Conservation (phyloP, 495 filamentous ascomycete species). For the Lindgomyces ingoldianus region DNA sequence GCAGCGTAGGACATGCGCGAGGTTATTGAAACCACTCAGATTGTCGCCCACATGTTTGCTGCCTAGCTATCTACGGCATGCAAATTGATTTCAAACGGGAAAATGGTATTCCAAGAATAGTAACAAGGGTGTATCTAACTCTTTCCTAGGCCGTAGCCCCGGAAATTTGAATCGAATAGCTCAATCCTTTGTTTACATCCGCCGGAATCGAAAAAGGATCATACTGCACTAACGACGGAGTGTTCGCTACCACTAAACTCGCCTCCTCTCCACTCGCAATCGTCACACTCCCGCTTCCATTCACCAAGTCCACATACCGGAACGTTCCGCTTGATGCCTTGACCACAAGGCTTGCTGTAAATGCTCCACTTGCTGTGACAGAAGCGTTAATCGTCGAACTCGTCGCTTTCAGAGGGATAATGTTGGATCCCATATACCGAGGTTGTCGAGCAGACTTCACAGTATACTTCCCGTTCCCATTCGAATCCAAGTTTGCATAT, state of each 20-base stretch:
- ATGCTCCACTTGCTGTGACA: constrained; percentile 40
- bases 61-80: no score
- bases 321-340: constrained; percentile 15
- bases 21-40: no score
- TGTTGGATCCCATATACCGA: constrained; percentile 52
- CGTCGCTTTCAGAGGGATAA: constrained; percentile 47
- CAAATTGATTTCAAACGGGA: no score
- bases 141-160: constrained; percentile 40
- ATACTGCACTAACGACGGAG: constrained; percentile 46
- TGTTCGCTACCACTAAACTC: constrained; percentile 50
- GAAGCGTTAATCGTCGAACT: constrained; percentile 37
- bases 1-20: no score
- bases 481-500: constrained; percentile 49
- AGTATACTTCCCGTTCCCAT: constrained; percentile 44
- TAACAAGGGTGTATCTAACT: neutral
- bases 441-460: constrained; percentile 49
- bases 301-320: constrained; percentile 27
- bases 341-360: constrained; percentile 45
- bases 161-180: constrained; percentile 46
- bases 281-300: constrained; percentile 20
- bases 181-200: constrained; percentile 46
- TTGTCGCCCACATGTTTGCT: no score
- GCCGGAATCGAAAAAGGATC: constrained; percentile 49
- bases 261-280: constrained; percentile 46
- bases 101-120: neutral